Conservation (phyloP, 1,284 basidiomycete species). For the Marasmius fiardii region DNA sequence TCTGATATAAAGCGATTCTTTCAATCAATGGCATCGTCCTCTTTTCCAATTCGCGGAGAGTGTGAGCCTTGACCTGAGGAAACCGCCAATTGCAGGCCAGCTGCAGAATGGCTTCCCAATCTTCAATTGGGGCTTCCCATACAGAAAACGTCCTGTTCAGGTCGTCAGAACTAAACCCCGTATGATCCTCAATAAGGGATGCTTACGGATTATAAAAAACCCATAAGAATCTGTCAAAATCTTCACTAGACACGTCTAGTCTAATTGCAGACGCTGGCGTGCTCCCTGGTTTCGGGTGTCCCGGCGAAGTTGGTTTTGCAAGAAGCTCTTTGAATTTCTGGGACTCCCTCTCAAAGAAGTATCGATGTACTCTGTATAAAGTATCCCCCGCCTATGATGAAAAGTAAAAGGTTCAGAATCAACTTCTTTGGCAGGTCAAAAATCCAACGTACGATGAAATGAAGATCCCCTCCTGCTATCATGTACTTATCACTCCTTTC, state of each 20-base stretch:
- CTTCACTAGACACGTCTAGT: slow-evolving; percentile 40
- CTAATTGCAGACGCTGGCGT: slow-evolving; percentile 38
- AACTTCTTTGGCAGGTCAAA: slow-evolving; percentile 3
- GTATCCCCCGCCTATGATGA: slow-evolving; percentile 39
- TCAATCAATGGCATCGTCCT: slow-evolving; percentile 41
- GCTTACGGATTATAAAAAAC: slow-evolving; percentile 66
- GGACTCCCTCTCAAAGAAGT: slow-evolving; percentile 61
- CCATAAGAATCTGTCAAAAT: slow-evolving; percentile 56
- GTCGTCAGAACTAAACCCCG: not conserved
- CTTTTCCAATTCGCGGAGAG: slow-evolving; percentile 44
- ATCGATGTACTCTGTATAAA: slow-evolving; percentile 46
- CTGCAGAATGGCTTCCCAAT: slow-evolving; percentile 49
- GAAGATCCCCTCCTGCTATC: slow-evolving; percentile 49
- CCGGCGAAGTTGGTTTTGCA: slow-evolving; percentile 27
- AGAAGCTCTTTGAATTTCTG: slow-evolving; percentile 45
- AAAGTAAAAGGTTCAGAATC: slow-evolving; percentile 14
- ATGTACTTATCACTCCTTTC: slow-evolving; percentile 43
- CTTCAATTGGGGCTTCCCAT: slow-evolving; percentile 45
- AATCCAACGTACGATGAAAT: slow-evolving; percentile 43
- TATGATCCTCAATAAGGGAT: not conserved
- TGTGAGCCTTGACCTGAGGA: slow-evolving; percentile 43
- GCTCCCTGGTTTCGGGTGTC: slow-evolving; percentile 33
- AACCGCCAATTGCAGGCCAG: slow-evolving; percentile 50
- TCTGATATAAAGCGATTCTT: slow-evolving; percentile 49
- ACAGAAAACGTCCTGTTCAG: slow-evolving; percentile 49